phyloP scores from a whole-genome alignment of 2,329 filamentous ascomycete genomes.

The Colletotrichum sp. region DNA sequence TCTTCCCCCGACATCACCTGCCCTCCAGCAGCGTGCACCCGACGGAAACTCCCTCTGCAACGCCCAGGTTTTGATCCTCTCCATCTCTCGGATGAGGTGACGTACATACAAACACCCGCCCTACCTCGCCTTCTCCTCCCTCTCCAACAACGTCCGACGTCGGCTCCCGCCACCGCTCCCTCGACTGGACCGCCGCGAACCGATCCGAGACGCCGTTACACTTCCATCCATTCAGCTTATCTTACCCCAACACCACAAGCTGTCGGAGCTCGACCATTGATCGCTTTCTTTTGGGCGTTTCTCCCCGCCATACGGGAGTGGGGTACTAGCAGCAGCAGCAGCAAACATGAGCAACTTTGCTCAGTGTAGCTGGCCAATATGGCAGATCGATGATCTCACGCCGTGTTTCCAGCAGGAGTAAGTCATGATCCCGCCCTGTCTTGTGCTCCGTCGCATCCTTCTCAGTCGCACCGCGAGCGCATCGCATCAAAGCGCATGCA shows the following conservation, averaged over 20 bases:
- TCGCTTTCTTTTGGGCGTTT: constrained; percentile 11
- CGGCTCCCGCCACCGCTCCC: neutral
- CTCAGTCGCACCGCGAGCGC: neutral
- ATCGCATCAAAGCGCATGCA: neutral
- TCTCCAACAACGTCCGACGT: neutral
- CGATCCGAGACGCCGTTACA: constrained; percentile 6
- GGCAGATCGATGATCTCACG: constrained; percentile 69
- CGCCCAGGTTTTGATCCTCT: neutral
- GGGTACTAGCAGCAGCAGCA: constrained; percentile 22
- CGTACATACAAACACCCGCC: neutral
- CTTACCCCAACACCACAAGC: constrained; percentile 5
- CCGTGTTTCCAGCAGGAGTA: constrained; percentile 72
- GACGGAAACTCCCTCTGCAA: neutral
- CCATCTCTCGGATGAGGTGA: neutral
- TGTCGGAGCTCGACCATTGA: constrained; percentile 3
- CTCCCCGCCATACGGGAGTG: constrained; percentile 15
- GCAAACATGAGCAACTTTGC: constrained; percentile 51
- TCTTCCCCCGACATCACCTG: neutral
- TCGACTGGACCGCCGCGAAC: constrained; percentile 1
- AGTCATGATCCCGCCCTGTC: constrained; percentile 36
- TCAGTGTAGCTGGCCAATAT: constrained; percentile 63
- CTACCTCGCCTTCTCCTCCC: neutral
- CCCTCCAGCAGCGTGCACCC: neutral
- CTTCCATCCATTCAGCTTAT: neutral
- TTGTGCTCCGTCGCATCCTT: neutral